Evolutionary conservation across 2,329 filamentous ascomycete species (phyloP).

Genomic region (Aspergillus sp.): DNA sequence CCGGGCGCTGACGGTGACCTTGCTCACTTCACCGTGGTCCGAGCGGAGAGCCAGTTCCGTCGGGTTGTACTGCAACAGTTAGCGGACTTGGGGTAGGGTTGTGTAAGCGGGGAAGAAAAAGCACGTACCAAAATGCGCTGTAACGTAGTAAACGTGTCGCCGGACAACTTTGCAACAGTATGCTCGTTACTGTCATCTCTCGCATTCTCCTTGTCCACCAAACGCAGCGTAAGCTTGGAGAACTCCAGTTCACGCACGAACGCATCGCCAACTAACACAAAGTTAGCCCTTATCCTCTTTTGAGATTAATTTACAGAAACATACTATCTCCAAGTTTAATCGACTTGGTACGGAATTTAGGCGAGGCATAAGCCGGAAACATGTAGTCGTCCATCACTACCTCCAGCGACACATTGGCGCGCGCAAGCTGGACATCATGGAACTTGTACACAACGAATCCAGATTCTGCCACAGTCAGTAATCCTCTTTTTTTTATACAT

Average conservation of each 20-base stretch:
- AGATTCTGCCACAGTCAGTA: conserved; percentile 53
- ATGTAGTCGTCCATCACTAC: conserved; percentile 90
- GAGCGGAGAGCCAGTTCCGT: conserved; percentile 73
- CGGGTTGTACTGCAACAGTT: conserved; percentile 63
- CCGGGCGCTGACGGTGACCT: conserved; percentile 83
- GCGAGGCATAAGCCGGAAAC: conserved; percentile 79
- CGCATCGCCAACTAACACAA: conserved; percentile 63
- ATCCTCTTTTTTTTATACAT: conserved; percentile 16
- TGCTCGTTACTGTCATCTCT: conserved; percentile 61
- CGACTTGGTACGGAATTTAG: conserved; percentile 60
- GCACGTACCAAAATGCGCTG: conserved; percentile 71
- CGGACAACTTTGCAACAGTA: conserved; percentile 71
- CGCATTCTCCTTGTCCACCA: conserved; percentile 71
- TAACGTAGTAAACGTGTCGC: conserved; percentile 76
- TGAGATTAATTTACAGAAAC: conserved; percentile 13
- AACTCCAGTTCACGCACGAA: conserved; percentile 97
- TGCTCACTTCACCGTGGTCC: conserved; percentile 65
- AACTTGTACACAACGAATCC: conserved; percentile 92
- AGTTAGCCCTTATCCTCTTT: conserved; percentile 10
- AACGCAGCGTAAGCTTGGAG: conserved; percentile 79
- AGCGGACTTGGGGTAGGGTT: not conserved
- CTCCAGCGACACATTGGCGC: conserved; percentile 69
- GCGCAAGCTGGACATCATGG: conserved; percentile 76
- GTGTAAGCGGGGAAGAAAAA: not conserved
- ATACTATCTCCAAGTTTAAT: conserved; percentile 74